A percentile compares a stretch with the other conserved stretches of the same genome.
Evolutionary conservation across 371 early-diverging fungal species (phyloP).

Genomic region (Umbelopsis sp.): DNA sequence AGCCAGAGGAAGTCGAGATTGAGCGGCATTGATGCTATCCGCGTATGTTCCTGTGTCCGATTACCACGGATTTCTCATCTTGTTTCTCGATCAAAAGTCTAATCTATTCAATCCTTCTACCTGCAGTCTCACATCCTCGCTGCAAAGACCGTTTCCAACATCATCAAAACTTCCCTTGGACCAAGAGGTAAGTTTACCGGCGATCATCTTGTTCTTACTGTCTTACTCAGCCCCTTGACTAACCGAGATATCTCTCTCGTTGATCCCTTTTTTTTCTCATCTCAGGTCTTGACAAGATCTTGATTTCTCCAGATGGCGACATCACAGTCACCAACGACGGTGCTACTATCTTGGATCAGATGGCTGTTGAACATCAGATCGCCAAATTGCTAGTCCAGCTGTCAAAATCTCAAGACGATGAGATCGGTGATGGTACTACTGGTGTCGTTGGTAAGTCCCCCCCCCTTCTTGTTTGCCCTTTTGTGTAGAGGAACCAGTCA

Average conservation of each 20-base stretch:
- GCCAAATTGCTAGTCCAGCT: slow-evolving; percentile 98
- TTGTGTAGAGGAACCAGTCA: too few relatives aligned
- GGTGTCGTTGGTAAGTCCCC: slow-evolving; percentile 91
- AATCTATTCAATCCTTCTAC: slow-evolving; percentile 7
- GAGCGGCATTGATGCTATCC: slow-evolving; percentile 89
- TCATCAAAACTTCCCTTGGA: slow-evolving; percentile 98
- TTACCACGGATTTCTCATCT: background rate
- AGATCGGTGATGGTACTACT: slow-evolving; percentile 99
- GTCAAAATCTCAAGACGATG: slow-evolving; percentile 99
- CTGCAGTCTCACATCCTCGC: slow-evolving; percentile 95
- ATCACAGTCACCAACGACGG: slow-evolving; percentile 99
- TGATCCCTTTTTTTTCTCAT: background rate
- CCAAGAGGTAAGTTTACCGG: slow-evolving; percentile 82
- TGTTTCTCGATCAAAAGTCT: background rate
- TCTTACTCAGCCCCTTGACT: background rate
- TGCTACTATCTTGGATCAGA: slow-evolving; percentile 99
- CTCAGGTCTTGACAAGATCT: slow-evolving; percentile 98
- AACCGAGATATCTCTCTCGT: slow-evolving; percentile 1
- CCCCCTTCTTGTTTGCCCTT: too few relatives aligned
- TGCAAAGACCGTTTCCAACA: slow-evolving; percentile 95
- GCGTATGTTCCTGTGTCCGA: slow-evolving; percentile 60
- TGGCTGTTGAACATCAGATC: slow-evolving; percentile 99
- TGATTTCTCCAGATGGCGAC: slow-evolving; percentile 99
- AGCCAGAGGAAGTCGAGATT: slow-evolving; percentile 88
- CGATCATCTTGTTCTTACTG: background rate